Evolutionary conservation across 2,329 filamentous ascomycete genomes (phyloP).

Genomic region (Endoconidiophora polonica): DNA sequence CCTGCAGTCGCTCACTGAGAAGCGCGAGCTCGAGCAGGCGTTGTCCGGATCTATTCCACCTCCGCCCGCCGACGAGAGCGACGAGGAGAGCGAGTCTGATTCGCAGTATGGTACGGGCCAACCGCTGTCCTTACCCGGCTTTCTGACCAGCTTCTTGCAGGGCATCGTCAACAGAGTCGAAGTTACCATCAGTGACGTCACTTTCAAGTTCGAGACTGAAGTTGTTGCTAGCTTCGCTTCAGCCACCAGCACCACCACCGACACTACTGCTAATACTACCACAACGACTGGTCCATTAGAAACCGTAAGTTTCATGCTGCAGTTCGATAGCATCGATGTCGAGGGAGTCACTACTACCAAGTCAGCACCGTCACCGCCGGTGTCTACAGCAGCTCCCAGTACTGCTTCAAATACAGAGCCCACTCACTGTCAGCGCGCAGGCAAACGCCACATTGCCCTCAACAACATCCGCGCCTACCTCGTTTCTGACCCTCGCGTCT

Average conservation of each 20-base stretch:
- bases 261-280: not conserved
- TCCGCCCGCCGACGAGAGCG: constrained; percentile 43
- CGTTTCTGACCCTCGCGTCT: constrained; percentile 50
- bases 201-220: constrained; percentile 47
- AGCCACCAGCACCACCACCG: constrained; percentile 15
- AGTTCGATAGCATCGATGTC: constrained; percentile 46
- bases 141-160: constrained; percentile 56
- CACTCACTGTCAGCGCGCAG: constrained; percentile 22
- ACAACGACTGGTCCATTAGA: constrained; percentile 23
- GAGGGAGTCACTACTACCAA: constrained; percentile 40
- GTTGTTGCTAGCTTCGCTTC: constrained; percentile 30
- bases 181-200: constrained; percentile 47
- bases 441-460: constrained; percentile 49
- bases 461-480: constrained; percentile 46
- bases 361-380: not conserved
- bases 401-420: too few relatives aligned
- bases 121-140: constrained; percentile 49
- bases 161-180: constrained; percentile 57
- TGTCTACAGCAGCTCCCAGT: not conserved
- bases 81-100: constrained; percentile 39
- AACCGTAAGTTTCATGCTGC: constrained; percentile 46
- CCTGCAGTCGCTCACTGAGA: constrained; percentile 49
- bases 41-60: constrained; percentile 41
- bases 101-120: constrained; percentile 50
- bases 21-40: constrained; percentile 50